phyloP scores from a whole-genome alignment of 1,284 basidiomycete species.

The Puccinia triticina region DNA sequence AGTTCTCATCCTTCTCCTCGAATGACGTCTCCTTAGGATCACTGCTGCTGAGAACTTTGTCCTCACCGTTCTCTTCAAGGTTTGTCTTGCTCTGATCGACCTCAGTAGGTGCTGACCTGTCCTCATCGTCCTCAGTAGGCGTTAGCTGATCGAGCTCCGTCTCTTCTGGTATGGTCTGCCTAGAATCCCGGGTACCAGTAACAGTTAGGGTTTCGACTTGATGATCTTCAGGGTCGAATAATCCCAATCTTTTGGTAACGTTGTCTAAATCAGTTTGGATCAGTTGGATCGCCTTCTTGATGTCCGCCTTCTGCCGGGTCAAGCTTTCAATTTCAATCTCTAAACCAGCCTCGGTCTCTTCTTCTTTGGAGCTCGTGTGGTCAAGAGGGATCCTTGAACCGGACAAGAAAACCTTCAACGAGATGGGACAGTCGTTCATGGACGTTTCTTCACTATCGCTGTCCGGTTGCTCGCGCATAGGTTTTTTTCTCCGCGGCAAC shows the following conservation, averaged over 20 bases:
- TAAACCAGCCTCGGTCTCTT: neutral
- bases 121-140: neutral
- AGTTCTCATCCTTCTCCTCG: neutral
- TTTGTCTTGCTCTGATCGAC: neutral
- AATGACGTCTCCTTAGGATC: too few species aligned
- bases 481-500: too few species aligned
- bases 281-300: constrained; percentile 20
- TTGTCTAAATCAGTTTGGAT: constrained; percentile 33
- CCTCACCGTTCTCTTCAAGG: neutral
- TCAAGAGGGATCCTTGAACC: neutral
- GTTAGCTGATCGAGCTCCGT: neutral
- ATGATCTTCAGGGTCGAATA: neutral
- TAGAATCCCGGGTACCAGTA: too few species aligned
- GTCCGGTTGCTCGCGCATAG: neutral
- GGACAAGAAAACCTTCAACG: neutral
- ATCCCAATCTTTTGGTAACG: neutral
- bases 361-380: neutral
- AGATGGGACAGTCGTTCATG: neutral
- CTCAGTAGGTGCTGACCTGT: too few species aligned
- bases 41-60: neutral
- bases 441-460: neutral
- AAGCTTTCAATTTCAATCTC: neutral
- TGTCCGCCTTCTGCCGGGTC: constrained; percentile 3
- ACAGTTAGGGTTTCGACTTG: neutral
- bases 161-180: neutral